Conservation (phyloP, 129 eudicot genomes). For the Artemisia tridentata region DNA sequence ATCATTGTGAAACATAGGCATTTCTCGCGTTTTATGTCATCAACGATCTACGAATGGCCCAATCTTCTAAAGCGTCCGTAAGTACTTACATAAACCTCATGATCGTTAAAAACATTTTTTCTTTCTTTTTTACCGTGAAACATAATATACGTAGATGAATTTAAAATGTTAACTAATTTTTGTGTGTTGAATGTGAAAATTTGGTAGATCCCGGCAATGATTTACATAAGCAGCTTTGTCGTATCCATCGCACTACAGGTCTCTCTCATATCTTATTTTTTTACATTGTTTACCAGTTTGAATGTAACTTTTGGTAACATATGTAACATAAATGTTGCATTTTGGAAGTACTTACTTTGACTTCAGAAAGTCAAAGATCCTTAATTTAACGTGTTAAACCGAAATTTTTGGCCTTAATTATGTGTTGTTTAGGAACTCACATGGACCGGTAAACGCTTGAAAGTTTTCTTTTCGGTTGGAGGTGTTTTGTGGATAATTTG, state of each 20-base stretch:
- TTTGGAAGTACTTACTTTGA: conserved; percentile 7
- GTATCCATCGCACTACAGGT: conserved; percentile 85
- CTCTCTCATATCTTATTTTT: conserved; percentile 2
- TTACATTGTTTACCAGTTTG: conserved; percentile 3
- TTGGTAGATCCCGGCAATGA: conserved; percentile 78
- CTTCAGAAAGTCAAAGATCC: conserved; percentile 11
- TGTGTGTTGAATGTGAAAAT: conserved; percentile 1
- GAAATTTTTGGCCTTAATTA: conserved; percentile 5
- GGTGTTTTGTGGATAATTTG: conserved; percentile 83
- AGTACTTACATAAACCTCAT: conserved; percentile 13
- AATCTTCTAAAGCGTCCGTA: conserved; percentile 90
- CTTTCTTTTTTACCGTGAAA: not conserved
- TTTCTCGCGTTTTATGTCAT: conserved; percentile 91
- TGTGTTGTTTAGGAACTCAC: conserved; percentile 56
- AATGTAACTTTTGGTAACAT: not conserved
- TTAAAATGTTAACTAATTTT: conserved; percentile 17
- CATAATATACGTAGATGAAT: not conserved
- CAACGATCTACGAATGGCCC: conserved; percentile 85
- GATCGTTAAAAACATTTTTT: not conserved
- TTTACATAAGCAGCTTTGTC: conserved; percentile 79
- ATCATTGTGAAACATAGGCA: conserved; percentile 40
- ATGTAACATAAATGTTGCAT: no score
- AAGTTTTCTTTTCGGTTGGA: conserved; percentile 67
- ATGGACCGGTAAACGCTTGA: conserved; percentile 70
- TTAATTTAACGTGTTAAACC: not conserved